Percentiles rank a stretch among this genome's conserved stretches.
These are phyloP conservation scores for Lathyrus tuberosus DNA, from an alignment of 306 rosid genomes.

Conservation along the genomic window DNA sequence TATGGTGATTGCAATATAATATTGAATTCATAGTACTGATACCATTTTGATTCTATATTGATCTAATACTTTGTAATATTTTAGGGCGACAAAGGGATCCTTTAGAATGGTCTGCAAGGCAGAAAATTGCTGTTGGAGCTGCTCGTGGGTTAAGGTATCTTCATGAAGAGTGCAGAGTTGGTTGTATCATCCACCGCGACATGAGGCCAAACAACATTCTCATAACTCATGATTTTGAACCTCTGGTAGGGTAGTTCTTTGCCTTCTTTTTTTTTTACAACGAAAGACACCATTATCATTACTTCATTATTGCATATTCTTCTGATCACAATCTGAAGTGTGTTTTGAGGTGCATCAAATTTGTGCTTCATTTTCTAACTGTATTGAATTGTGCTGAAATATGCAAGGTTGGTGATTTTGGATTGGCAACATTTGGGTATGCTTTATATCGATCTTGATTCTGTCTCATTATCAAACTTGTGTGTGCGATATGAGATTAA, in stretches of 20 bases:
- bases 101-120: constrained; percentile 91
- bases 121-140: constrained; percentile 93
- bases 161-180: constrained; percentile 98
- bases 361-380: too few species aligned
- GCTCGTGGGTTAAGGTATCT: constrained; percentile 97
- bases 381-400: too few species aligned
- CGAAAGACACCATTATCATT: constrained; percentile 9
- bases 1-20: constrained; percentile 57
- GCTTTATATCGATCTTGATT: too few species aligned
- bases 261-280: not conserved
- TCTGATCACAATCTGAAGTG: too few species aligned
- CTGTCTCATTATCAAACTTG: too few species aligned
- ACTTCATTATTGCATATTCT: too few species aligned
- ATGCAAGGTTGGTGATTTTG: too few species aligned
- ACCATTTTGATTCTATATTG: constrained; percentile 34
- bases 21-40: not conserved
- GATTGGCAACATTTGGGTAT: too few species aligned
- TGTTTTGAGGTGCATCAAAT: too few species aligned
- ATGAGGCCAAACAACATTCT: constrained; percentile 99
- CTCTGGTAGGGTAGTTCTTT: constrained; percentile 59
- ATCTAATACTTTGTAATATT: constrained; percentile 37
- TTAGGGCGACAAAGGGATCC: constrained; percentile 73
- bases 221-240: constrained; percentile 98
- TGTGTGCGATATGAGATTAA: too few species aligned
- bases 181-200: constrained; percentile 98